These are phyloP conservation scores for Xerocomus brunneocitrinus DNA, from an alignment of 768 basidiomycete species.

Conservation along the genomic window DNA sequence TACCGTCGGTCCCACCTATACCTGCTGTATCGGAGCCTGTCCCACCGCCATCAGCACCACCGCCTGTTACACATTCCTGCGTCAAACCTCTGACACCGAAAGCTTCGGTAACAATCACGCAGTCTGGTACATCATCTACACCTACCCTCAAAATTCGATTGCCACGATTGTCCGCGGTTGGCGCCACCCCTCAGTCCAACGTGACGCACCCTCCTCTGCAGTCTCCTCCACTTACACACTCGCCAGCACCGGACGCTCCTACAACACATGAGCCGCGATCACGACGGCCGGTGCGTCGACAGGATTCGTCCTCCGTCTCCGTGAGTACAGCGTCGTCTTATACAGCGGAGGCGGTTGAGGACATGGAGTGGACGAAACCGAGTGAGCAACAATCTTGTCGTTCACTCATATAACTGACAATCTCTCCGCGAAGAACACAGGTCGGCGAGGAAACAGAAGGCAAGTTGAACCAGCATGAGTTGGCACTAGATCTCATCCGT, in stretches of 20 bases:
- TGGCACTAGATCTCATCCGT: not conserved
- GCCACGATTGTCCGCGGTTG: constrained; percentile 30
- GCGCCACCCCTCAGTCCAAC: constrained; percentile 21
- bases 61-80: constrained; percentile 7
- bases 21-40: constrained; percentile 12
- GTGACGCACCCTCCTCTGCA: constrained; percentile 15
- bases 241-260: constrained; percentile 21
- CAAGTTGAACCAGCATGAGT: constrained; percentile 17
- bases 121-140: constrained; percentile 28
- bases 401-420: not conserved
- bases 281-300: constrained; percentile 26
- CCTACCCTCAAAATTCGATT: constrained; percentile 34
- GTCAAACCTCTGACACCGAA: constrained; percentile 30
- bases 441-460: constrained; percentile 20
- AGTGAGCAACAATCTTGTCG: constrained; percentile 19
- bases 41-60: constrained; percentile 5
- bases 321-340: constrained; percentile 31
- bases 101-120: constrained; percentile 33
- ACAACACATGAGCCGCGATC: constrained; percentile 23
- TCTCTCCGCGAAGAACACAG: constrained; percentile 16
- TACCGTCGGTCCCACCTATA: constrained; percentile 11
- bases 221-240: constrained; percentile 17
- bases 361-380: constrained; percentile 23
- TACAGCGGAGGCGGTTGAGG: constrained; percentile 26
- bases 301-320: constrained; percentile 27